Conservation (phyloP, 768 basidiomycete species). For the Termitomyces sp. region DNA sequence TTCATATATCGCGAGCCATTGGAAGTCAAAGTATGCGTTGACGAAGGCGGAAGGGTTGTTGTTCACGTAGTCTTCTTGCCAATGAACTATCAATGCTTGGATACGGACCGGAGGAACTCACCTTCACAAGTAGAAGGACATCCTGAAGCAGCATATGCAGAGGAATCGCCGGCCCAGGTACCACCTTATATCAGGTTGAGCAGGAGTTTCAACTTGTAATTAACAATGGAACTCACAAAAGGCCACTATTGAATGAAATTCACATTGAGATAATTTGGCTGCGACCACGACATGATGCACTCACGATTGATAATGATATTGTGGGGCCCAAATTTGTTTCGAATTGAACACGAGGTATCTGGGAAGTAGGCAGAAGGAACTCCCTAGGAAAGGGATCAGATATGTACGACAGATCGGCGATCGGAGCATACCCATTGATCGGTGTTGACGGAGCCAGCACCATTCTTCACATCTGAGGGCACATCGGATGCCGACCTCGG, state of each 20-base stretch:
- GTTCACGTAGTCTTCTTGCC: constrained; percentile 51
- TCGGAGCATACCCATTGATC: constrained; percentile 40
- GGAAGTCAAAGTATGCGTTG: constrained; percentile 70
- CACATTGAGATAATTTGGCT: not conserved
- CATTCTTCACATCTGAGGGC: constrained; percentile 41
- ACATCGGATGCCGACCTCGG: constrained; percentile 35
- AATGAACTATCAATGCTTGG: not conserved
- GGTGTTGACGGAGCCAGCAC: constrained; percentile 38
- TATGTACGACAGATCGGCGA: not conserved
- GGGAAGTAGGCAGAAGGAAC: constrained; percentile 60
- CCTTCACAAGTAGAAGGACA: constrained; percentile 50
- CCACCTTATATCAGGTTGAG: constrained; percentile 32
- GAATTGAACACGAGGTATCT: constrained; percentile 49
- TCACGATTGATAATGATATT: constrained; percentile 61
- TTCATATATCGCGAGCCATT: constrained; percentile 41
- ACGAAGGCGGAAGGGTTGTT: constrained; percentile 61
- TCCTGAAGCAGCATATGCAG: constrained; percentile 36
- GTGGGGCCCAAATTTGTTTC: constrained; percentile 45
- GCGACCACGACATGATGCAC: constrained; percentile 9
- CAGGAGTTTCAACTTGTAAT: not conserved
- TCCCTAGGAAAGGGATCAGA: constrained; percentile 30
- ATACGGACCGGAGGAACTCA: constrained; percentile 21
- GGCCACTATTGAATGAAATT: constrained; percentile 31
- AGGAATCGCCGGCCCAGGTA: constrained; percentile 45
- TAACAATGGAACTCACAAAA: constrained; percentile 41